Conservation (phyloP, 345 rosid genomes). For the Psidium guajava region DNA sequence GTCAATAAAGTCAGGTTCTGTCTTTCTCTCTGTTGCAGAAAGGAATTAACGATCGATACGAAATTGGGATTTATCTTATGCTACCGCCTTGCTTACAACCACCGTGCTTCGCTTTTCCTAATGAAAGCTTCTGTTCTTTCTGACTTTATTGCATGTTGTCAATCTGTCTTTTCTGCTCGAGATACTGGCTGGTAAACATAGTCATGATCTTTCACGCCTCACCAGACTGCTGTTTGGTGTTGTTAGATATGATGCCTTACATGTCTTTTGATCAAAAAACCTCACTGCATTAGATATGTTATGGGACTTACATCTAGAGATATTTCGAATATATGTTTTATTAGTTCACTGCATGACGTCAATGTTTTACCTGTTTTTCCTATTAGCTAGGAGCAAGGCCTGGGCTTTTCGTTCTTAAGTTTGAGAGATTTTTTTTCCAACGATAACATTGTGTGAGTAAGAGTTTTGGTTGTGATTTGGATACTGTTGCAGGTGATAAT, state of each 20-base stretch:
- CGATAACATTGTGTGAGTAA: background rate
- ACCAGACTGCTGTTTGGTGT: background rate
- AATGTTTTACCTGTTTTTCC: background rate
- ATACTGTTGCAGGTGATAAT: background rate
- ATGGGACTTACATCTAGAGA: background rate
- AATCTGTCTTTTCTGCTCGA: background rate
- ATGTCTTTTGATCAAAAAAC: background rate
- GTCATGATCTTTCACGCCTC: background rate
- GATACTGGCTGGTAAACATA: background rate
- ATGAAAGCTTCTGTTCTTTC: background rate
- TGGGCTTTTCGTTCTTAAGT: background rate
- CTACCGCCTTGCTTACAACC: background rate
- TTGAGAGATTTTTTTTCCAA: background rate
- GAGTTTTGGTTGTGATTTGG: background rate
- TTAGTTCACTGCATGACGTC: background rate
- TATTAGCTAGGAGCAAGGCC: background rate
- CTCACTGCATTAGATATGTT: background rate
- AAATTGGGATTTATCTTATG: background rate
- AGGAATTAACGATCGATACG: background rate
- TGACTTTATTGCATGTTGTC: background rate
- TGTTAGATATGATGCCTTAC: background rate
- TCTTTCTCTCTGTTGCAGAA: background rate
- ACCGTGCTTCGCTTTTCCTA: background rate
- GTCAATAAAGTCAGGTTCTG: background rate
- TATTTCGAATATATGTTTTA: background rate